Evolutionary conservation across 192 early-diverging fungal genomes (phyloP).

Genomic region (Thamnidium elegans): DNA sequence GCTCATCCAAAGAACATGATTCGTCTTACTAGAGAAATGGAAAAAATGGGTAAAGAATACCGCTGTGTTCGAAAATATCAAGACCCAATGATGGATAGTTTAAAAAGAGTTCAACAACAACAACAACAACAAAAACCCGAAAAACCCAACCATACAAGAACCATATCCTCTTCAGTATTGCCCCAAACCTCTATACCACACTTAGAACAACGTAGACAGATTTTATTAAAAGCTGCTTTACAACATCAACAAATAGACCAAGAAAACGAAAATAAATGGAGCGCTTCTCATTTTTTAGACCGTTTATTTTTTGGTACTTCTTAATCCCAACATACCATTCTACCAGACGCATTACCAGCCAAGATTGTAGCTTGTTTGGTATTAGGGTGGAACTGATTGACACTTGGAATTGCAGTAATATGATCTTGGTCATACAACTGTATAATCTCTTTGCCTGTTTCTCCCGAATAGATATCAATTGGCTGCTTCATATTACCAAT

Average conservation of each 20-base stretch:
- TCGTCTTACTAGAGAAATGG: constrained; percentile 28
- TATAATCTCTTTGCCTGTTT: constrained; percentile 48
- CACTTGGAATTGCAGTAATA: constrained; percentile 58
- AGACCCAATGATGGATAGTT: constrained; percentile 45
- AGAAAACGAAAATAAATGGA: constrained; percentile 12
- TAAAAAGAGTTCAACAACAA: constrained; percentile 23
- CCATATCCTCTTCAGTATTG: constrained; percentile 6
- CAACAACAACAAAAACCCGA: neutral
- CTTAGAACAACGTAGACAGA: neutral
- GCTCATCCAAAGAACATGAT: constrained; percentile 35
- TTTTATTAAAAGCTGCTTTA: constrained; percentile 2
- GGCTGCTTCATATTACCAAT: constrained; percentile 69
- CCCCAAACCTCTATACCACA: neutral
- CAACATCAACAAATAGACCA: neutral
- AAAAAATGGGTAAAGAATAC: constrained; percentile 40
- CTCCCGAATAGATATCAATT: constrained; percentile 58
- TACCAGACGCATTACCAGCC: constrained; percentile 57
- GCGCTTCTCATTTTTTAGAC: constrained; percentile 1
- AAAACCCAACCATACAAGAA: neutral
- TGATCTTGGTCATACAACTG: constrained; percentile 43
- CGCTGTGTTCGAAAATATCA: constrained; percentile 27
- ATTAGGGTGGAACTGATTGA: constrained; percentile 61
- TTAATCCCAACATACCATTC: constrained; percentile 51
- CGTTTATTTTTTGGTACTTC: constrained; percentile 5
- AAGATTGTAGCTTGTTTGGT: constrained; percentile 41